Conservation (phyloP, 2,329 filamentous ascomycete genomes). For the Calcarisporium arbuscula region DNA sequence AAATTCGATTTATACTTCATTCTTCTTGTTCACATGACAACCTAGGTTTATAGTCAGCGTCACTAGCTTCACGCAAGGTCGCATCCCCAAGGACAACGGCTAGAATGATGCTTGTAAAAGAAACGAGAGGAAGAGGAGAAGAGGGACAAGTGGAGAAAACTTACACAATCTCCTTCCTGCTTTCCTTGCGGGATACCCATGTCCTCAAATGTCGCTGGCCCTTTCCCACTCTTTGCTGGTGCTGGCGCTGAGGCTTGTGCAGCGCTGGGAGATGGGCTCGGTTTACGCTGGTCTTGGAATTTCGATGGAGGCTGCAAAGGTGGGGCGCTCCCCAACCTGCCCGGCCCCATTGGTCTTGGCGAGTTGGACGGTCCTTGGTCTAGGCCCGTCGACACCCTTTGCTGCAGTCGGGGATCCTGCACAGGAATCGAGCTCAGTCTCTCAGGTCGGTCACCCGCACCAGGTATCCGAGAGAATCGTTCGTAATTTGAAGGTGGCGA, state of each 20-base stretch:
- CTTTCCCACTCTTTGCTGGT: constrained; percentile 49
- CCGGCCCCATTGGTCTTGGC: constrained; percentile 17
- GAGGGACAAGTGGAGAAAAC: too few species aligned
- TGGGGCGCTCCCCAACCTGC: constrained; percentile 32
- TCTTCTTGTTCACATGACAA: too few species aligned
- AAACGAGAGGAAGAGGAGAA: too few species aligned
- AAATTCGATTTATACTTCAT: too few species aligned
- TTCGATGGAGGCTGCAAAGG: constrained; percentile 19
- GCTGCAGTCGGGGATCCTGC: constrained; percentile 14
- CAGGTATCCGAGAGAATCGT: constrained; percentile 24
- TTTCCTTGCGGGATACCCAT: constrained; percentile 90
- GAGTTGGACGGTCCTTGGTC: constrained; percentile 11
- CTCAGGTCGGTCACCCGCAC: constrained; percentile 23
- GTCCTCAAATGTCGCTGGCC: constrained; percentile 93
- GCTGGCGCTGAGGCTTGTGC: constrained; percentile 26
- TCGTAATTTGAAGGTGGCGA: constrained; percentile 15
- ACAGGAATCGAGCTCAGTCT: constrained; percentile 25
- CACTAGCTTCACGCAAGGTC: too few species aligned
- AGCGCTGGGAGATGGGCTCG: constrained; percentile 20
- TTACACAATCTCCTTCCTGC: constrained; percentile 86
- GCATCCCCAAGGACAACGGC: too few species aligned
- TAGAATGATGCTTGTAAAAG: too few species aligned
- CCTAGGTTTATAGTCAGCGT: too few species aligned
- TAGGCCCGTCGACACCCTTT: constrained; percentile 14
- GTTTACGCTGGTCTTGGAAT: constrained; percentile 12